Conservation (phyloP, 345 rosid species). For the Populus tremula region DNA sequence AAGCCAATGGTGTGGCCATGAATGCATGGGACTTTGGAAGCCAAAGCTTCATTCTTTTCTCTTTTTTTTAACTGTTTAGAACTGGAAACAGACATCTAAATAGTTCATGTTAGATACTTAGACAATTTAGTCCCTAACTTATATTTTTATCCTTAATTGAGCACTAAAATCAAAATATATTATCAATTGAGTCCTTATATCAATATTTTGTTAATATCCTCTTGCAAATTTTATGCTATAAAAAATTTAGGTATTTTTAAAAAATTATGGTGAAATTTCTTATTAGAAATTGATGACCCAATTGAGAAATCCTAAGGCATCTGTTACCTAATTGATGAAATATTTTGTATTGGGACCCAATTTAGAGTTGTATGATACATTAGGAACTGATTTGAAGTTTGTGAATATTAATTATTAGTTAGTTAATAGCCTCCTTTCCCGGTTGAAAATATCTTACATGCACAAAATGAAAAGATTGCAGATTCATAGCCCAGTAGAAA, state of each 20-base stretch:
- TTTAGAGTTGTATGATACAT: too few relatives aligned
- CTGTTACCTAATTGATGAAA: not conserved
- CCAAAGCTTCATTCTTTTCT: conserved; percentile 19
- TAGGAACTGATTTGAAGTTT: too few relatives aligned
- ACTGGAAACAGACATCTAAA: not conserved
- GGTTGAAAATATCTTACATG: too few relatives aligned
- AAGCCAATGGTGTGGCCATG: conserved; percentile 6
- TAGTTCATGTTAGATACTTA: not conserved
- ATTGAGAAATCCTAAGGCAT: too few relatives aligned
- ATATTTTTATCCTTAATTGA: too few relatives aligned
- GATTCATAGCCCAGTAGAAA: not conserved
- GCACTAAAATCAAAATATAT: too few relatives aligned
- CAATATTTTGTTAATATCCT: too few relatives aligned
- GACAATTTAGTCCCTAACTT: not conserved
- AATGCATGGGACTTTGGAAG: not conserved
- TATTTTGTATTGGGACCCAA: too few relatives aligned
- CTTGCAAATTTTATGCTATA: not conserved
- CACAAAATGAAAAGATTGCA: not conserved
- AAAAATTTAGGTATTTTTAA: too few relatives aligned
- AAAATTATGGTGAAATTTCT: too few relatives aligned
- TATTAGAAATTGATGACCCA: not conserved
- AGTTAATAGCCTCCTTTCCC: not conserved
- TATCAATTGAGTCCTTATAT: not conserved
- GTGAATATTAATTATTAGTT: too few relatives aligned
- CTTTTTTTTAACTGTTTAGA: not conserved